Evolutionary conservation across 2,329 filamentous ascomycete species (phyloP), one percentile per base, ranked within the genome.

Genomic region (Colletotrichum tanaceti): DNA sequence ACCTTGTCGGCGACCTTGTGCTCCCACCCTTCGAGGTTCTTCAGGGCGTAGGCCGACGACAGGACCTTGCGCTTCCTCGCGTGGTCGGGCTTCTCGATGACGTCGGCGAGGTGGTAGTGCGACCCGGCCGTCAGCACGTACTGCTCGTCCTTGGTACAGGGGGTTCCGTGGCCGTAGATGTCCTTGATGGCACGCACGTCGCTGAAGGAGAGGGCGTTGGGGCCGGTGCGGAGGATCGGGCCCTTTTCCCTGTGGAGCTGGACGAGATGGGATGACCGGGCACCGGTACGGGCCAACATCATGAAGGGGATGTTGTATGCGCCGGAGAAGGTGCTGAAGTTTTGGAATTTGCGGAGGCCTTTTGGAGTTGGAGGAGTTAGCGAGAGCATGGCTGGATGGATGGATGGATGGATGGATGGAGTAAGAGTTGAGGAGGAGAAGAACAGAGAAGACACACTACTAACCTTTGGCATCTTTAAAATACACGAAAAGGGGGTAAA

Each of bases 1-100:
- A 80, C 77, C 74, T 86, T 87, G 69, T 87, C 84, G 14, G 82
- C 82, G 3, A 87, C 84, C 70, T 86, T 87, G 75, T 82, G 81
- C 70, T 87, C 85, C 85, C 85, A 87, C 6, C 77, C 79, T 71
- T 86, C 84, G 1, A 87, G 80, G 70, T 86, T 86, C 75, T 85
- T 85, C 60, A 85, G 72, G 0, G 85, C 85, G 63, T 86, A 87
- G 1, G 85, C 85, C 0, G 80, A 79, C 3, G 84, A 82, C 3
- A 88, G 74, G 1, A 85, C 78, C 65, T 83, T 83, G 28, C 85
- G 81, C 74, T 87, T 87, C 11, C 82, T 77, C 2, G 81, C 78
- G 70, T 88, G 86, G 9, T 87, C 84, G 11, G 77, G 73, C 75
- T 84, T 85, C 72, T 87, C 83, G 10, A 84, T 73, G 3, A 85